Base-by-base conservation (phyloP, 1,284 basidiomycete genomes). In the Tremellales sp. region DNA sequence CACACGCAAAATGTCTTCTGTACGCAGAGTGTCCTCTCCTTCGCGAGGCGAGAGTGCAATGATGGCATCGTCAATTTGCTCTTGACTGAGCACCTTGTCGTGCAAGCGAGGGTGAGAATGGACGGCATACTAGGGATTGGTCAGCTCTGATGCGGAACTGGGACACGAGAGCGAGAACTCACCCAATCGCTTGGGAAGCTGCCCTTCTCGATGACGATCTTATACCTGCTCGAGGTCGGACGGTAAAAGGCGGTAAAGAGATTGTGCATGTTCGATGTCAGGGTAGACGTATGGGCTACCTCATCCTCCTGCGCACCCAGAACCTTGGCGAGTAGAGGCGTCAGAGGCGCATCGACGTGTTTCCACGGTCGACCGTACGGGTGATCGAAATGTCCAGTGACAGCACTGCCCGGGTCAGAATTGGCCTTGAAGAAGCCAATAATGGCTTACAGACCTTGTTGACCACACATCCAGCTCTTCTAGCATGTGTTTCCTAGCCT, bases 171-270 rank as follows among this genome's bases (percentile, higher is more conserved):
- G 26, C 13, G 36, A n/a, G n/a, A 8, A 75, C 82, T 68, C 57
- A 86, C 87, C 76, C 90, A 87, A 79, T 98, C 94, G 60, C 89
- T 94, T 52, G 96, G 93, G 74, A 98, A 98, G 2, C 93, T 91
- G 53, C 82, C 86, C 37, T 84, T 83, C 77, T 99, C 96, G 73
- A 90, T 96, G 51, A 99, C 79, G 70, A 99, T 93, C 81, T 96
- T 97, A 80, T 83, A 92, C 46, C 90, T 83, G 53, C 55, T 64
- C 51, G 80, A 64, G 7, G 87, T 89, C 2, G 94, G 94, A 48
- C 86, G 84, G 76, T 97, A 97, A 76, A 98, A 98, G 21, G 86
- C 85, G 64, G 85, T 83, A 79, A 98, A 86, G 79, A 97, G 84
- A 48, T 91, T 83, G 77, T 98, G 92, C 51, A 99, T 79, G 77